Conservation (phyloP, 495 filamentous ascomycete genomes). For the Aspergillus indologenus region DNA sequence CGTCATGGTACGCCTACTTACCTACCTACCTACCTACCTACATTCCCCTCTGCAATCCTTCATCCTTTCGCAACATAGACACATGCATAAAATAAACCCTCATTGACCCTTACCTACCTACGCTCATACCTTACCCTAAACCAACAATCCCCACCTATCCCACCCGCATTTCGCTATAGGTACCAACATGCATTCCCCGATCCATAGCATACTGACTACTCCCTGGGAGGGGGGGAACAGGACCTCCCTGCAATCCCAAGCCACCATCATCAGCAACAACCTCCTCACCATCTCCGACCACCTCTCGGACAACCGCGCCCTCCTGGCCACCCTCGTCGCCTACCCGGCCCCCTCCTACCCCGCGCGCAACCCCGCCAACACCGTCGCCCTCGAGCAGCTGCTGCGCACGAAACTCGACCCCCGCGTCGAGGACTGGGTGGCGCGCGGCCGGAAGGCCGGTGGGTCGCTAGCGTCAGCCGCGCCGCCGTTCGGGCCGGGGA, state of each 20-base stretch:
- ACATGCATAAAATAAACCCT: too few species aligned
- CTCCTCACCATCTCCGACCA: slow-evolving; percentile 58
- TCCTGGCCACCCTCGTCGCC: slow-evolving; percentile 60
- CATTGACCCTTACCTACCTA: too few species aligned
- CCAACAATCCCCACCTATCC: too few species aligned
- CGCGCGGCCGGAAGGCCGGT: slow-evolving; percentile 50
- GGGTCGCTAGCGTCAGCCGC: too few species aligned
- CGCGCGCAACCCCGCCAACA: slow-evolving; percentile 60
- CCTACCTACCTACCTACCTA: too few species aligned
- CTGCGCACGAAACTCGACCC: slow-evolving; percentile 81
- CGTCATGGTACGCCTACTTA: slow-evolving; percentile 57
- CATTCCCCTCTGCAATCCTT: neutral
- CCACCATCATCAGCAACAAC: slow-evolving; percentile 62
- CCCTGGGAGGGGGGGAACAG: too few species aligned
- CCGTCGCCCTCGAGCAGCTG: slow-evolving; percentile 53
- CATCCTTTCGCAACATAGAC: too few species aligned
- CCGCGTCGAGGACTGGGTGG: slow-evolving; percentile 67
- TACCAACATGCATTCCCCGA: too few species aligned
- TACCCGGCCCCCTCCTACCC: slow-evolving; percentile 78
- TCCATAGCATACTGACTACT: too few species aligned
- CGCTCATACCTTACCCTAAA: neutral
- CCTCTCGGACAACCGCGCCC: slow-evolving; percentile 53
- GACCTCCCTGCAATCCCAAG: slow-evolving; percentile 65
- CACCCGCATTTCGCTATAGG: too few species aligned
- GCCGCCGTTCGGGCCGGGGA: too few species aligned